Evolutionary conservation across 2,329 filamentous ascomycete genomes (phyloP).

Genomic region (Aspergillus candidus): DNA sequence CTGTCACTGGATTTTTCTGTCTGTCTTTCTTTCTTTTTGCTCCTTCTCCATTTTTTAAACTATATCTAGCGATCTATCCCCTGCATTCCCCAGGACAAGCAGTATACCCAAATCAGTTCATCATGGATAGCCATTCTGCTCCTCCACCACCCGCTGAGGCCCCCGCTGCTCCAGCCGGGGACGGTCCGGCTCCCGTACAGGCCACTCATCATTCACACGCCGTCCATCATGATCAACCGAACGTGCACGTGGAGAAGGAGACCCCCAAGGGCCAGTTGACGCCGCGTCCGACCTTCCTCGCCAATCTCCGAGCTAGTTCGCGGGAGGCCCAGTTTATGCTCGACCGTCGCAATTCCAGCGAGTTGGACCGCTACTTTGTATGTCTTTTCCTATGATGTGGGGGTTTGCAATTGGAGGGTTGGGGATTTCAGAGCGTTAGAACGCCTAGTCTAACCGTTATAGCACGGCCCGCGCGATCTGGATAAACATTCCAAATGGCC

Average conservation of each 20-base stretch:
- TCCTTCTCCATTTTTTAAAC: neutral
- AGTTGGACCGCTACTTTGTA: conserved; percentile 59
- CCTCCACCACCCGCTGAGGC: conserved; percentile 9
- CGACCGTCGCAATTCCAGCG: conserved; percentile 31
- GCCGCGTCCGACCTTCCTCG: conserved; percentile 30
- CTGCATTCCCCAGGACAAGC: no score
- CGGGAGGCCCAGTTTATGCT: conserved; percentile 28
- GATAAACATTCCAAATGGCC: conserved; percentile 71
- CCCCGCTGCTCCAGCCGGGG: conserved; percentile 8
- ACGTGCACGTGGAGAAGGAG: conserved; percentile 15
- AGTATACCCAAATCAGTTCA: neutral
- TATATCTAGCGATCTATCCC: neutral
- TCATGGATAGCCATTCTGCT: conserved; percentile 1
- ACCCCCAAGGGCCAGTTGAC: conserved; percentile 19
- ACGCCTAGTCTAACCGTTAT: conserved; percentile 1
- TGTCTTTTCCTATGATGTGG: conserved; percentile 13
- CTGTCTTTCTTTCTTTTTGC: neutral
- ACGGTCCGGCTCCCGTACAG: conserved; percentile 17
- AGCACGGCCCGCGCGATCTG: conserved; percentile 57
- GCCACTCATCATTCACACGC: conserved; percentile 11
- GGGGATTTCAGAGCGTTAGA: neutral
- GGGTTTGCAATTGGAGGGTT: neutral
- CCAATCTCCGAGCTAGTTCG: conserved; percentile 24
- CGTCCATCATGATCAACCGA: conserved; percentile 4
- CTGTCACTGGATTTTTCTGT: neutral